Evolutionary conservation across 2,329 filamentous ascomycete species (phyloP), one percentile per base, ranked within the genome.

Genomic region (Cladobotryum mycophilum): DNA sequence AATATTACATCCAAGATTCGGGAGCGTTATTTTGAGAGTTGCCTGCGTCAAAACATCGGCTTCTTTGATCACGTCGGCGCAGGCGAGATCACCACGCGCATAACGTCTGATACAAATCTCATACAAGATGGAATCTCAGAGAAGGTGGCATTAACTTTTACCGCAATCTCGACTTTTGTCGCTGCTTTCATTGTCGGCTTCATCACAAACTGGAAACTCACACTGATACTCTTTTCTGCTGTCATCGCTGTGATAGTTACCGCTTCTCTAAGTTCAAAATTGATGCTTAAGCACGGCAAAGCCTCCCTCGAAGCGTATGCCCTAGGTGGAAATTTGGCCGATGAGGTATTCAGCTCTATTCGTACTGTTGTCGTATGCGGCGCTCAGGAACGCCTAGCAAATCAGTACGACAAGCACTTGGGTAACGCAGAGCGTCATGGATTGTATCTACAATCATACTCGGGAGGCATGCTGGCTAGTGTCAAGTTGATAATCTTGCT

Each of bases 91-190:
- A 59, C 68, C 3, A 61, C 65, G 6, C 63, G 66, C 42, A 64
- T 72, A 25, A 72, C 69, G 0, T 68, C 67, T 1, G 70, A 68
- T 53, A 61, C 59, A 13, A 79, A 79, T 54, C 71, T 72, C 0
- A 69, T 80, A 15, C 78, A 80, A 53, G 65, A 75, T 36, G 76
- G 74, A 25, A 72, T 79, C 18, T 78, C 76, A 0, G 75, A 79
- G 53, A 73, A 75, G 51, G 64, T 80, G 4, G 67, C 68, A 2
- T 63, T 63, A 2, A 60, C 76, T 4, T 62, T 76, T 35, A 68
- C 73, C 46, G 68, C 66, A 1, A 38, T 72, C 4, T 61, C 72
- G 2, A 60, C 74, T 3, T 58, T 76, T 4, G 55, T 73, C 6
- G 62, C 74, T 0, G 74, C 76, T 46, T 67, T 76, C 17, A 65